Conservation (phyloP, 306 rosid species). For the Lupinus albus region DNA sequence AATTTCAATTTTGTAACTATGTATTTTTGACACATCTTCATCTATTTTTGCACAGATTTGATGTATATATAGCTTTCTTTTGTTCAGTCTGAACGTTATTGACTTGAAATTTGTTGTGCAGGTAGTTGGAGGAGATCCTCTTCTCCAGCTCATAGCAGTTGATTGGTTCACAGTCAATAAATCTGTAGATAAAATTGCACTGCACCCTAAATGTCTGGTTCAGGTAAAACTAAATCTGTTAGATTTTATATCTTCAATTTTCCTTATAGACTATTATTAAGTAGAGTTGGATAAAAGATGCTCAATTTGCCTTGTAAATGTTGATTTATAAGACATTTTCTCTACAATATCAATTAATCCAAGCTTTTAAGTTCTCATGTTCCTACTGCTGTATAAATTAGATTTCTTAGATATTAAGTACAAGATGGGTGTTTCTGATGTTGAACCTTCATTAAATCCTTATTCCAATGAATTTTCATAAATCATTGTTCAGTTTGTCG, state of each 20-base stretch:
- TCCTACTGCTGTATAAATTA: background rate
- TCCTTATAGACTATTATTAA: background rate
- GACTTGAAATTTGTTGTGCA: conserved; percentile 40
- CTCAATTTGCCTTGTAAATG: background rate
- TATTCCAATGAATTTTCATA: background rate
- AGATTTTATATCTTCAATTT: background rate
- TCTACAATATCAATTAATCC: background rate
- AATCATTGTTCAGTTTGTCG: conserved; percentile 3
- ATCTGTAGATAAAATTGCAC: conserved; percentile 62
- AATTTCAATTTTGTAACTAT: conserved; percentile 16
- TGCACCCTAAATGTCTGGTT: conserved; percentile 71
- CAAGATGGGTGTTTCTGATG: background rate
- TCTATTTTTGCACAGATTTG: conserved; percentile 32
- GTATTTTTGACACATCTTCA: conserved; percentile 8
- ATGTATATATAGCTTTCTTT: conserved; percentile 20
- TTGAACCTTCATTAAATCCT: background rate
- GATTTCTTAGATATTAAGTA: background rate
- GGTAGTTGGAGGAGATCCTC: conserved; percentile 94
- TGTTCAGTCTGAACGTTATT: conserved; percentile 34
- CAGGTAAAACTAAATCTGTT: conserved; percentile 56
- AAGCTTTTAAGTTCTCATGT: background rate
- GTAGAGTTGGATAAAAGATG: background rate
- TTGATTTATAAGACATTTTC: background rate
- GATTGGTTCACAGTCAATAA: conserved; percentile 86
- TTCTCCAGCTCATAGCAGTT: conserved; percentile 79